These are phyloP conservation scores for Xylariaceae sp. DNA, from an alignment of 2,329 filamentous ascomycete species.

Conservation along the genomic window DNA sequence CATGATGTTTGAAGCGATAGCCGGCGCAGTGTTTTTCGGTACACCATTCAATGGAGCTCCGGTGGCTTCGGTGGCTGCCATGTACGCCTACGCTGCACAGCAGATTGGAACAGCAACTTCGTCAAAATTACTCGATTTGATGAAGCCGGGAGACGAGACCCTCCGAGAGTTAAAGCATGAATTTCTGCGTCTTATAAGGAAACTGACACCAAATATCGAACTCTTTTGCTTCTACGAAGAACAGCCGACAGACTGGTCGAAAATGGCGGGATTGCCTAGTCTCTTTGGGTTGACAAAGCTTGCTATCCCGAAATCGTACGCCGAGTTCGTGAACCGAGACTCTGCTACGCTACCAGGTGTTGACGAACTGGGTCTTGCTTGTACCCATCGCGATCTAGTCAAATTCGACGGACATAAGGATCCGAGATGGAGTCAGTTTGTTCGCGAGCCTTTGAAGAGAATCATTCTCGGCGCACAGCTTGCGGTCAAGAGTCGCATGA, in stretches of 20 bases:
- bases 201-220: conserved; percentile 36
- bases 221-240: conserved; percentile 41
- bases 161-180: conserved; percentile 38
- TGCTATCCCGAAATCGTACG: conserved; percentile 33
- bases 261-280: conserved; percentile 34
- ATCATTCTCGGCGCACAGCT: conserved; percentile 36
- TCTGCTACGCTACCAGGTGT: conserved; percentile 39
- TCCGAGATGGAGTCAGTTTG: conserved; percentile 33
- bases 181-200: conserved; percentile 37
- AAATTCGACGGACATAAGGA: conserved; percentile 43
- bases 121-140: conserved; percentile 39
- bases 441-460: conserved; percentile 37
- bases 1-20: conserved; percentile 40
- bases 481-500: conserved; percentile 37
- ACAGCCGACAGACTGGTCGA: conserved; percentile 37
- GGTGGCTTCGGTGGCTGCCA: conserved; percentile 36
- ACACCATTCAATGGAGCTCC: conserved; percentile 40
- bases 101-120: conserved; percentile 31
- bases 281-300: conserved; percentile 28
- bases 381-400: conserved; percentile 40
- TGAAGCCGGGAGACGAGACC: conserved; percentile 39
- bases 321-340: conserved; percentile 40
- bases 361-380: conserved; percentile 35
- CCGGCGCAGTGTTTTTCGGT: conserved; percentile 40
- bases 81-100: conserved; percentile 36